Evolutionary conservation across 2,329 filamentous ascomycete genomes (phyloP).

Genomic region (Alternaria sp.): DNA sequence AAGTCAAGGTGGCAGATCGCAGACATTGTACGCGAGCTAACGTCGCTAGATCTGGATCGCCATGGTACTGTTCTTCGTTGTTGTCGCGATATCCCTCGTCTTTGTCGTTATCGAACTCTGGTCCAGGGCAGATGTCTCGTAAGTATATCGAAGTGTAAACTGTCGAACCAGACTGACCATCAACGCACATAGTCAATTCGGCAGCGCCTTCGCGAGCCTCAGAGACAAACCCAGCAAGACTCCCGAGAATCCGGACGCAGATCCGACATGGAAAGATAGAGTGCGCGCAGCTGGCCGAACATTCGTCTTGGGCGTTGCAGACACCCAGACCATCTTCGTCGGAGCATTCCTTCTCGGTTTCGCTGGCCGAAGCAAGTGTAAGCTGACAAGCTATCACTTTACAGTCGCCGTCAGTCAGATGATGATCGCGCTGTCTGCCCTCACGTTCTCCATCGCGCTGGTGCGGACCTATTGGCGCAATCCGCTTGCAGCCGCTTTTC

Average conservation of each 20-base stretch:
- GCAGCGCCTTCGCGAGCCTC: neutral
- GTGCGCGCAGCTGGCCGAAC: neutral
- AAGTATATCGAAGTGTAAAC: rapidly evolving
- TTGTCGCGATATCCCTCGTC: neutral
- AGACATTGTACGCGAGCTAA: neutral
- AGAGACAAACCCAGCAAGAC: neutral
- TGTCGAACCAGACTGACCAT: neutral
- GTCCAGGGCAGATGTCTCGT: neutral
- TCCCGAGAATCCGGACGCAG: neutral
- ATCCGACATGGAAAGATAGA: neutral
- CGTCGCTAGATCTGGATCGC: neutral
- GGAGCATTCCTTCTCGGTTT: neutral
- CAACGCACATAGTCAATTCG: neutral
- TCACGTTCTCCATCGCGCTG: neutral
- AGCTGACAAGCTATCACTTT: neutral
- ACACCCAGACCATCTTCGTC: neutral
- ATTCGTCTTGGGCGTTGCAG: neutral
- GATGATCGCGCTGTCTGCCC: neutral
- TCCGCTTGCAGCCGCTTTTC: neutral
- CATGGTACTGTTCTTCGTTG: neutral
- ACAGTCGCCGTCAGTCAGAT: neutral
- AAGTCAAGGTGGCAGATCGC: neutral
- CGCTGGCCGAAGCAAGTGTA: neutral
- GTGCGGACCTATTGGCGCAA: neutral
- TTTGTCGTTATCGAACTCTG: neutral